phyloP scores from a whole-genome alignment of 768 basidiomycete genomes.

The Phlebiopsis flavidoalba region DNA sequence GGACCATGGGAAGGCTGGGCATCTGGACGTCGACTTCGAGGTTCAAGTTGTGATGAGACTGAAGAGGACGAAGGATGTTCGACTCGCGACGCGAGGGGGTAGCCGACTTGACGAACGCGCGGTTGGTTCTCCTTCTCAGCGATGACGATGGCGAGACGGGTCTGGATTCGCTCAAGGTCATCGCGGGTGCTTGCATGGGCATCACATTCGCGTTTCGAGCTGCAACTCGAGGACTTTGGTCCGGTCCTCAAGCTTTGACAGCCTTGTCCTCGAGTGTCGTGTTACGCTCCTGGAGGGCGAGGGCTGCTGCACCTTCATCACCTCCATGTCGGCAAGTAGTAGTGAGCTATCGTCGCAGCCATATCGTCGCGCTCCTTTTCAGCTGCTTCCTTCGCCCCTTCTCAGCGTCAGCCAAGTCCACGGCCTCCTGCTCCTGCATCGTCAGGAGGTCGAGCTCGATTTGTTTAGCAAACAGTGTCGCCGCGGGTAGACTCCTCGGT shows the following conservation, averaged over 20 bases:
- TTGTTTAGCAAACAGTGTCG: background rate
- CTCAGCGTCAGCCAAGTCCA: background rate
- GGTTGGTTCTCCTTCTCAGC: background rate
- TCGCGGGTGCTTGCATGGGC: background rate
- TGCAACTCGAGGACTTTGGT: background rate
- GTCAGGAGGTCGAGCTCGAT: background rate
- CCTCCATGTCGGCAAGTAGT: background rate
- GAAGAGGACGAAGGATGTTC: background rate
- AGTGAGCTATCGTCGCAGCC: background rate
- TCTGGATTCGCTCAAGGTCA: background rate
- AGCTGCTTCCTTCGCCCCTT: background rate
- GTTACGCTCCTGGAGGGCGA: background rate
- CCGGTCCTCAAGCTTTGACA: background rate
- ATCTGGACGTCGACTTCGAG: background rate
- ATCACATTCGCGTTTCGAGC: background rate
- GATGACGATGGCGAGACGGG: background rate
- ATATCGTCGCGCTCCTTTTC: background rate
- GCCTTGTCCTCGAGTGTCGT: too few relatives aligned
- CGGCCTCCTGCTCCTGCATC: background rate
- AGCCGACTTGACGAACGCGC: background rate
- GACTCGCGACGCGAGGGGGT: background rate
- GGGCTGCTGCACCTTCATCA: background rate
- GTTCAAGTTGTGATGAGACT: background rate
- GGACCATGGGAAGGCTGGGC: background rate
- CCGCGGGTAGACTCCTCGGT: background rate